Evolutionary conservation across 2,329 filamentous ascomycete species (phyloP), one percentile per base, ranked within the genome.

Genomic region (Cercospora janseana): DNA sequence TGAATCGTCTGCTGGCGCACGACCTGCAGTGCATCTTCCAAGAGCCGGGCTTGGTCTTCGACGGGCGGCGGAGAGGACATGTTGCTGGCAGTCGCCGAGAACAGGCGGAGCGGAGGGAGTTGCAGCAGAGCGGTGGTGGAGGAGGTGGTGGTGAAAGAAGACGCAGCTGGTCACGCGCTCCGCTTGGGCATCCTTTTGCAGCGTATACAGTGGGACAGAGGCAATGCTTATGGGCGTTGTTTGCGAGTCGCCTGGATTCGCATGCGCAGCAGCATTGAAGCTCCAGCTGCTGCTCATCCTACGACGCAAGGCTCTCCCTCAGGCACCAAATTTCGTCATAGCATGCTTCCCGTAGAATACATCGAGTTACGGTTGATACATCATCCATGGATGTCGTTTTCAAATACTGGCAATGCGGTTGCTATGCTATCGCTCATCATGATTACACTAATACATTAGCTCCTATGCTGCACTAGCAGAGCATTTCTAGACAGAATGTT

Each of bases 1-100:
- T 95, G 80, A 66, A 85, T 83, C 52, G 92, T 93, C 81, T 98
- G 94, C 75, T 97, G 92, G 74, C 92, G 88, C 73, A 98, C 94
- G 45, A 95, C 92, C 55, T 87, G 83, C 72, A 97, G 78, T 66
- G 94, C 93, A 85, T 98, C 93, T 76, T 98, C 93, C 63, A 98
- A 85, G 76, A 98, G 82, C 66, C 91, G 87, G 66, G 88, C 89
- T 81, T 85, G 75, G 63, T 77, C 74, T 71, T 77, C 75, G 59
- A 74, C 73, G 59, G 73, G 70, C 52, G 66, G 66, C 56, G 74
- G 73, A 62, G 74, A 60, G 43, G 60, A 49, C 52, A 60, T 59
- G 42, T 51, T 53, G 16, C 45, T 55, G 52, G 43, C 50, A 51
- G 48, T 50, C 21, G 38, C 42, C 38, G 38, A 42, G 37, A 49